Conservation (phyloP, 2,329 filamentous ascomycete genomes). For the Trichoderma simmonsii region DNA sequence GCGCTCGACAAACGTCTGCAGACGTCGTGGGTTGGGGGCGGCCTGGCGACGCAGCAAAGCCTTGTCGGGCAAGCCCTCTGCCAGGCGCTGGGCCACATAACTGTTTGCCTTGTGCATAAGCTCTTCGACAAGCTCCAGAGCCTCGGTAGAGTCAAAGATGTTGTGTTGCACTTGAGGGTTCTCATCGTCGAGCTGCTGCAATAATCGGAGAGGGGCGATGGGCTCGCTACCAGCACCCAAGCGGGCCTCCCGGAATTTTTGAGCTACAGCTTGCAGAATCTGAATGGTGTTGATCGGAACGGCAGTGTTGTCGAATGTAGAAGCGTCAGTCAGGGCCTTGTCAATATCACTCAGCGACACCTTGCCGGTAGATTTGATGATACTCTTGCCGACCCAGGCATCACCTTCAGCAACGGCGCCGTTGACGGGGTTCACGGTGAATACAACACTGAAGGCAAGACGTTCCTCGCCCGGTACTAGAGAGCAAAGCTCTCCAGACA, state of each 20-base stretch:
- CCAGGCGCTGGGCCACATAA: slow-evolving; percentile 82
- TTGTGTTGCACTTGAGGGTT: slow-evolving; percentile 96
- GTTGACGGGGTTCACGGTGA: slow-evolving; percentile 80
- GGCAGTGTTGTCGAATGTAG: slow-evolving; percentile 60
- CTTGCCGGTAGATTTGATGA: slow-evolving; percentile 89
- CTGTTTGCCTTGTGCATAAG: slow-evolving; percentile 89
- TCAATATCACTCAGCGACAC: slow-evolving; percentile 84
- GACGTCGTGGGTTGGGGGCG: slow-evolving; percentile 79
- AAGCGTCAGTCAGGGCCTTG: slow-evolving; percentile 65
- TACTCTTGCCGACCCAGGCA: slow-evolving; percentile 88
- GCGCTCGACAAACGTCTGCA: slow-evolving; percentile 86
- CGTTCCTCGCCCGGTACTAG: slow-evolving; percentile 83
- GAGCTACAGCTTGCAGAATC: slow-evolving; percentile 74
- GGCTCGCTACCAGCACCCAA: slow-evolving; percentile 76
- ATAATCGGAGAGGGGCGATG: slow-evolving; percentile 79
- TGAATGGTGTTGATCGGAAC: slow-evolving; percentile 74
- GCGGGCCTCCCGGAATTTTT: slow-evolving; percentile 86
- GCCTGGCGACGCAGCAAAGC: slow-evolving; percentile 85
- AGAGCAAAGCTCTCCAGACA: slow-evolving; percentile 85
- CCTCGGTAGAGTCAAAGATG: slow-evolving; percentile 85
- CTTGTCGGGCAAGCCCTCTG: slow-evolving; percentile 79
- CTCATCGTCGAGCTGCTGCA: slow-evolving; percentile 95
- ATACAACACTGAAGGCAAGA: slow-evolving; percentile 87
- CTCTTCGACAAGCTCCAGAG: slow-evolving; percentile 93
- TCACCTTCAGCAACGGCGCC: slow-evolving; percentile 79